These are phyloP conservation scores for Obba rivulosa DNA, from an alignment of 768 basidiomycete genomes.

Conservation along the genomic window DNA sequence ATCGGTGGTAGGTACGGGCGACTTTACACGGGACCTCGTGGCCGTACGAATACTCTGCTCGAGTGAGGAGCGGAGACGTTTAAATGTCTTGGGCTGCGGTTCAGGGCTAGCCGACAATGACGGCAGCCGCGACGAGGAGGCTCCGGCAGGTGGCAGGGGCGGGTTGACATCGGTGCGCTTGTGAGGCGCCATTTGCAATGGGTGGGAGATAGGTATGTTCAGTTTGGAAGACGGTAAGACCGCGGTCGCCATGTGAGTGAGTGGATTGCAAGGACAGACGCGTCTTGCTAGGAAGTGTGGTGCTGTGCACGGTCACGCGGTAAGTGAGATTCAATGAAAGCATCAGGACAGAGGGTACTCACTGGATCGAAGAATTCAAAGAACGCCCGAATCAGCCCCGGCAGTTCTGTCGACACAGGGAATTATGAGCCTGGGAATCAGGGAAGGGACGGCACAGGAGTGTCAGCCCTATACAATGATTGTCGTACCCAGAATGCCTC, in stretches of 20 bases:
- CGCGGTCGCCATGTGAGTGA: conserved; percentile 39
- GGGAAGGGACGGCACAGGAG: background rate
- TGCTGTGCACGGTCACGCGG: no score
- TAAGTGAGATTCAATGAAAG: no score
- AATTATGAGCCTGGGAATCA: background rate
- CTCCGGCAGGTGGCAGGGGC: conserved; percentile 31
- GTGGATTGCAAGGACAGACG: conserved; percentile 4
- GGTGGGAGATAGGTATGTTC: conserved; percentile 33
- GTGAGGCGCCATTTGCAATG: conserved; percentile 41
- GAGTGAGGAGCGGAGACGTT: conserved; percentile 59
- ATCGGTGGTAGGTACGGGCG: conserved; percentile 28
- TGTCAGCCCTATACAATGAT: background rate
- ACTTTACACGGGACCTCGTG: conserved; percentile 40
- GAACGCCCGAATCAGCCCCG: background rate
- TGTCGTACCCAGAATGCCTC: conserved; percentile 14
- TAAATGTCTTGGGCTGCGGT: conserved; percentile 50
- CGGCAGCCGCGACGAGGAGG: conserved; percentile 26
- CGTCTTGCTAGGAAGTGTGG: background rate
- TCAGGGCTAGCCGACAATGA: conserved; percentile 26
- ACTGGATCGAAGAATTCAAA: no score
- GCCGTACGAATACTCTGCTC: conserved; percentile 64
- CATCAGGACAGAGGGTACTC: no score
- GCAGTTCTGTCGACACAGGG: background rate
- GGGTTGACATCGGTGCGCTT: conserved; percentile 14
- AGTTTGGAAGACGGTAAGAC: conserved; percentile 34